phyloP scores from a whole-genome alignment of 1,139 yeast species.

The Ashbya aceris region DNA sequence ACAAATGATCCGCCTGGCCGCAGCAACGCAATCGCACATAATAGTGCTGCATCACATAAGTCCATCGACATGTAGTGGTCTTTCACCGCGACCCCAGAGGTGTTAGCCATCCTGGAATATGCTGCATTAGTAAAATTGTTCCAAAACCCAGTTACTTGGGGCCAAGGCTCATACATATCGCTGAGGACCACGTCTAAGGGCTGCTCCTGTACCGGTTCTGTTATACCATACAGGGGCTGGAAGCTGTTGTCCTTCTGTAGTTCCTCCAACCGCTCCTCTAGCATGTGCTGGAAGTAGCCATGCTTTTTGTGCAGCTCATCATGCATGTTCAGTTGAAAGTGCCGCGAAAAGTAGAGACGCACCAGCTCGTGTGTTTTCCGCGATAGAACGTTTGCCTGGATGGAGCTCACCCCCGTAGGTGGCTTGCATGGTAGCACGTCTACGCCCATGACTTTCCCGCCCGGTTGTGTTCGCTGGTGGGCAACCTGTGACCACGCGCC shows the following conservation, averaged over 20 bases:
- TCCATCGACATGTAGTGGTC: slow-evolving; percentile 58
- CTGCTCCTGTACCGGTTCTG: slow-evolving; percentile 12
- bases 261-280: slow-evolving; percentile 11
- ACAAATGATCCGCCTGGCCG: slow-evolving; percentile 64
- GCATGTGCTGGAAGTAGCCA: slow-evolving; percentile 21
- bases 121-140: slow-evolving; percentile 73
- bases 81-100: slow-evolving; percentile 51
- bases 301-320: slow-evolving; percentile 22
- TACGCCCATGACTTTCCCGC: slow-evolving; percentile 71
- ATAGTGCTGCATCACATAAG: slow-evolving; percentile 82
- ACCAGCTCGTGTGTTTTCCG: slow-evolving; percentile 55
- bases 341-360: slow-evolving; percentile 43
- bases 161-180: slow-evolving; percentile 76
- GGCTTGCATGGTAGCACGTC: slow-evolving; percentile 75
- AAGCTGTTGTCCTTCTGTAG: slow-evolving; percentile 10
- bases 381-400: slow-evolving; percentile 81
- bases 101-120: slow-evolving; percentile 65
- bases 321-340: slow-evolving; percentile 27
- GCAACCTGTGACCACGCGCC: slow-evolving; percentile 95
- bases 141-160: slow-evolving; percentile 56
- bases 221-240: slow-evolving; percentile 2
- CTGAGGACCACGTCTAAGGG: slow-evolving; percentile 68
- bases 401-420: slow-evolving; percentile 65
- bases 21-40: slow-evolving; percentile 61
- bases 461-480: slow-evolving; percentile 43